These are phyloP conservation scores for Lentinula lateritia DNA, from an alignment of 768 basidiomycete species.

Conservation along the genomic window DNA sequence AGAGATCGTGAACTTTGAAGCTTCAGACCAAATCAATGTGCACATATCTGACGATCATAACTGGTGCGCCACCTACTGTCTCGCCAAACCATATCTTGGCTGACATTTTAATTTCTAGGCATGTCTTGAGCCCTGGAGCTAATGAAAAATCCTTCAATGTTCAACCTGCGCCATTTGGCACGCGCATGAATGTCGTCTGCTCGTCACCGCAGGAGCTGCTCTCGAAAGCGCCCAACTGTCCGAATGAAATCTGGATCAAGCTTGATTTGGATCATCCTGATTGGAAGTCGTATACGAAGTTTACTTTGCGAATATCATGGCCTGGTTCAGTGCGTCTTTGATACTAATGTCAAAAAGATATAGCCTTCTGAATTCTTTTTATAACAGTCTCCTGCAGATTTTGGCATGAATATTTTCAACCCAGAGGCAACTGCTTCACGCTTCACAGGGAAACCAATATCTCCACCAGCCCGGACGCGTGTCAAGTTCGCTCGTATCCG, in stretches of 20 bases:
- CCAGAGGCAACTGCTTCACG: conserved; percentile 15
- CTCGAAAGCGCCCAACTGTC: conserved; percentile 10
- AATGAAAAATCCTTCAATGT: conserved; percentile 1
- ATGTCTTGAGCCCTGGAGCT: neutral
- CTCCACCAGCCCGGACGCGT: conserved; percentile 23
- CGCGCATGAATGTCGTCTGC: conserved; percentile 27
- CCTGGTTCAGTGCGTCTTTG: conserved; percentile 27
- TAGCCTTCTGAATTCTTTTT: neutral
- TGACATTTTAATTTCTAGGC: neutral
- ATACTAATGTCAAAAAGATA: neutral
- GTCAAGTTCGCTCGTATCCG: conserved; percentile 55
- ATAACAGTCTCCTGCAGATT: conserved; percentile 34
- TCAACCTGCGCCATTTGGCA: conserved; percentile 26
- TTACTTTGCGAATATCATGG: conserved; percentile 30
- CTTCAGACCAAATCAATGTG: neutral
- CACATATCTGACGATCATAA: neutral
- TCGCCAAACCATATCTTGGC: neutral
- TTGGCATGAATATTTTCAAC: conserved; percentile 26
- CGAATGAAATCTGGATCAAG: conserved; percentile 28
- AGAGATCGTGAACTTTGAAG: conserved; percentile 4
- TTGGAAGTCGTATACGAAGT: conserved; percentile 19
- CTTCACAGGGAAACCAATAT: neutral
- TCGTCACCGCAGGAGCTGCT: conserved; percentile 7
- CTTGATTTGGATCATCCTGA: conserved; percentile 25
- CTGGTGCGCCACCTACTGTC: neutral